Evolutionary conservation across 2,329 filamentous ascomycete species (phyloP).

Genomic region (Colletotrichum sp.): DNA sequence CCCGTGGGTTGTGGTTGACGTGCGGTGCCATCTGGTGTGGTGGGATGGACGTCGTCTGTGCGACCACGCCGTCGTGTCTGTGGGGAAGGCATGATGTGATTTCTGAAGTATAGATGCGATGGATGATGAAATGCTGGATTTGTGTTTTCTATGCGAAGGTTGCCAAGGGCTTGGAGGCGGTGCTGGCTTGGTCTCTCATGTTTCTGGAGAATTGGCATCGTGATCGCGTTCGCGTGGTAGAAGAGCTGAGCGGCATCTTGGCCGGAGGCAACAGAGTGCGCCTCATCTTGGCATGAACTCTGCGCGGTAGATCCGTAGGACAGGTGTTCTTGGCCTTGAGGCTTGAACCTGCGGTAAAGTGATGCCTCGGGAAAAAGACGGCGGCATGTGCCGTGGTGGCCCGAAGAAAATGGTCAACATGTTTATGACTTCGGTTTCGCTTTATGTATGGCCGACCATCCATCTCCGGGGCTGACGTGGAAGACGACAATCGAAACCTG

Average conservation of each 20-base stretch:
- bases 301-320: fast-evolving
- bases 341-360: background rate
- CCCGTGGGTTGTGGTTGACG: background rate
- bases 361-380: background rate
- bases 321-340: background rate
- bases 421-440: background rate
- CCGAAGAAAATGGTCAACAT: too few relatives aligned
- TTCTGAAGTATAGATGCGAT: background rate
- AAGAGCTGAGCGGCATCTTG: background rate
- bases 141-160: background rate
- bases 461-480: background rate
- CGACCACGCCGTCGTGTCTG: background rate
- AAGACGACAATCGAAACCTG: background rate
- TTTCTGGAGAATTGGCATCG: background rate
- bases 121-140: background rate
- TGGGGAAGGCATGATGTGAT: background rate
- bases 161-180: background rate
- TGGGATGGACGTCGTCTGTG: background rate
- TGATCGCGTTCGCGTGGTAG: background rate
- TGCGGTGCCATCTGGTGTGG: background rate
- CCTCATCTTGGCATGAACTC: background rate
- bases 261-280: background rate
- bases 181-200: background rate
- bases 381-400: too few relatives aligned
- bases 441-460: background rate